Evolutionary conservation across 2,329 filamentous ascomycete genomes (phyloP), one percentile per base, ranked within the genome.

Genomic region (Nigrospora oryzae): DNA sequence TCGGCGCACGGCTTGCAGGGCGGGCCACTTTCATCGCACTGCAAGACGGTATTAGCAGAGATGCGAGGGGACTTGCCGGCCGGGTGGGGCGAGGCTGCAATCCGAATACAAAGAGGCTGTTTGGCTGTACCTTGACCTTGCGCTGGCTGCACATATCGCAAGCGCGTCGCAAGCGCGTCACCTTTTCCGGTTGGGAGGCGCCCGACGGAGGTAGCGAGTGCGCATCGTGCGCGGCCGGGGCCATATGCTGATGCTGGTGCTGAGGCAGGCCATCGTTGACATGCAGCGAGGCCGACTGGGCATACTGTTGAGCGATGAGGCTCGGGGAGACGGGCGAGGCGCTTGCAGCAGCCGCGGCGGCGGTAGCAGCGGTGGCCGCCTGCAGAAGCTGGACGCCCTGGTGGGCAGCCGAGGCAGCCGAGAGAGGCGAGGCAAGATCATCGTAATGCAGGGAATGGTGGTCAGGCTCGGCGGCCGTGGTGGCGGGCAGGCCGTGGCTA

Each of bases 71-170:
- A 28, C 23, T 28, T 6, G 19, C 19, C 19, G 6, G 31, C 8
- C 35, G 23, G 23, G n/a, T n/a, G n/a, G n/a, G n/a, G n/a, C n/a
- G n/a, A n/a, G n/a, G n/a, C n/a, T n/a, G n/a, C n/a, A n/a, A n/a
- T n/a, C n/a, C 17, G 28, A 19, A 31, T 15, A n/a, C 17, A 3
- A 14, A 13, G 10, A 34, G 17, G 17, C 4, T 6, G 19, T 23
- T 23, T 32, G 17, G 44, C 58, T 34, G n/a, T 46, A 69, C 67
- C 63, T 81, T 81, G 38, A 81, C 77, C 49, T 81, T 81, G 46
- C 77, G 73, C 60, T 75, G 72, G 47, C 76, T 79, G 57, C 77
- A 81, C 68, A 81, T 75, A 51, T 81, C 77, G 53, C 77, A 81
- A 13, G 77, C 77, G 41, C 77, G 71, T 47, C 77, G 68, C 31